Percentiles rank a stretch among this genome's conserved stretches.
These are phyloP conservation scores for Phaeophleospora eucalypticola DNA, from an alignment of 2,329 filamentous ascomycete species.

Conservation along the genomic window DNA sequence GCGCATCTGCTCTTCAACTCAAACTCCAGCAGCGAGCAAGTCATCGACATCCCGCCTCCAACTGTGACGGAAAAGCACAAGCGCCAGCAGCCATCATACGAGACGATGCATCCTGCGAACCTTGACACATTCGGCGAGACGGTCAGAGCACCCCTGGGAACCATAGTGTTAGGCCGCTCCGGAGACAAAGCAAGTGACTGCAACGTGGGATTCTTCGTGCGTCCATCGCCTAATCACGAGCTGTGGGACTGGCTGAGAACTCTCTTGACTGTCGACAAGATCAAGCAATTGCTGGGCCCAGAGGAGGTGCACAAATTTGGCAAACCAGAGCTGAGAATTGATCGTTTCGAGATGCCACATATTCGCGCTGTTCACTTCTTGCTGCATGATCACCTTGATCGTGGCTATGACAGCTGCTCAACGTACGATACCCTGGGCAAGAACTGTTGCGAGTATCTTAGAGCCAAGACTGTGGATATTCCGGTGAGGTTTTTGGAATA, in stretches of 20 bases:
- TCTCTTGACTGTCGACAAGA: conserved; percentile 19
- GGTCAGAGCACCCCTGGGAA: conserved; percentile 32
- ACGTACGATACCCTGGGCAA: conserved; percentile 47
- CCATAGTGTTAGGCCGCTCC: conserved; percentile 24
- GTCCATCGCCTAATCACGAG: conserved; percentile 18
- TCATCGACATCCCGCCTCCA: conserved; percentile 15
- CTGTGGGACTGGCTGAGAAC: conserved; percentile 29
- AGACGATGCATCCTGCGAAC: conserved; percentile 24
- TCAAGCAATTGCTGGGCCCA: conserved; percentile 23
- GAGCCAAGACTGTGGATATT: conserved; percentile 44
- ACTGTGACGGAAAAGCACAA: conserved; percentile 13
- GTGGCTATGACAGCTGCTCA: conserved; percentile 42
- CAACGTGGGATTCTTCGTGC: conserved; percentile 38
- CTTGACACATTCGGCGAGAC: conserved; percentile 30
- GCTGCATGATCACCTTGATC: conserved; percentile 46
- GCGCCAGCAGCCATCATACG: conserved; percentile 26
- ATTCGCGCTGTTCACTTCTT: conserved; percentile 22
- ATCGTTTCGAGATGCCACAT: conserved; percentile 10
- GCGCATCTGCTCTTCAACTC: conserved; percentile 13
- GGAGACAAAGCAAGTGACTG: conserved; percentile 29
- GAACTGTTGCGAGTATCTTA: conserved; percentile 44
- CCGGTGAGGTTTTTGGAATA: conserved; percentile 43
- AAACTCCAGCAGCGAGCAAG: conserved; percentile 11
- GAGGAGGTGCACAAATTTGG: conserved; percentile 23
- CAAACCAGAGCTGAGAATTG: conserved; percentile 8